Percentiles rank a stretch among this genome's conserved stretches.
phyloP scores from a whole-genome alignment of 331 rosid species.

The Acacia concinna region DNA sequence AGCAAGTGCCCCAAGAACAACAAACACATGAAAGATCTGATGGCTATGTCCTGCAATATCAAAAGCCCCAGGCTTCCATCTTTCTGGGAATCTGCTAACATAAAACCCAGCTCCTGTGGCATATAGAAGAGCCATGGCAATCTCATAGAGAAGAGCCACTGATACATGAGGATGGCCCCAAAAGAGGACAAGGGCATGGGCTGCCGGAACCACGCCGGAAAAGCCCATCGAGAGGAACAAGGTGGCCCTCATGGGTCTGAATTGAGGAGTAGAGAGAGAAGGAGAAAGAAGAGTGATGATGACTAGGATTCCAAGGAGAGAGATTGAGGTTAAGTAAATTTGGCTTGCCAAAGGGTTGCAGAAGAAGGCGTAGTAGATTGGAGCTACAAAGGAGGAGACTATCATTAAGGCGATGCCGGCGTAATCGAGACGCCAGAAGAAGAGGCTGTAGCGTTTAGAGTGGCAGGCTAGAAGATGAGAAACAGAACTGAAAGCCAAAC shows the following conservation, averaged over 20 bases:
- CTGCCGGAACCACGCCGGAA: slow-evolving; percentile 76
- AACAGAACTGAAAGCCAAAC: slow-evolving; percentile 73
- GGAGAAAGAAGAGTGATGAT: slow-evolving; percentile 66
- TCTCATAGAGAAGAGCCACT: slow-evolving; percentile 60
- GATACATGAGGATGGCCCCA: slow-evolving; percentile 58
- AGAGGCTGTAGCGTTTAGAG: slow-evolving; percentile 62
- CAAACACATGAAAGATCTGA: slow-evolving; percentile 80
- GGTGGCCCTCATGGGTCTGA: slow-evolving; percentile 61
- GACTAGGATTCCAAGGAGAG: slow-evolving; percentile 57
- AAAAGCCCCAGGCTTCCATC: slow-evolving; percentile 78
- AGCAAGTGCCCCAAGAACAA: slow-evolving; percentile 82
- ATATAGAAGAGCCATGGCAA: slow-evolving; percentile 70
- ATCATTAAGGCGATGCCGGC: slow-evolving; percentile 84
- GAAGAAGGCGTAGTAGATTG: slow-evolving; percentile 69
- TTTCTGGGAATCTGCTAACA: slow-evolving; percentile 65
- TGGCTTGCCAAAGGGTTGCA: slow-evolving; percentile 53
- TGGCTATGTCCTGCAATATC: slow-evolving; percentile 87
- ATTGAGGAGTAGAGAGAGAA: slow-evolving; percentile 53
- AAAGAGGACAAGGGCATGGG: slow-evolving; percentile 56
- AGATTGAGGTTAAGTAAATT: slow-evolving; percentile 62
- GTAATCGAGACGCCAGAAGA: slow-evolving; percentile 85
- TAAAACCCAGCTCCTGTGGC: slow-evolving; percentile 72
- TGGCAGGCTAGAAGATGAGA: slow-evolving; percentile 86
- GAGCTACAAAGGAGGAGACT: slow-evolving; percentile 76
- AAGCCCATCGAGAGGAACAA: slow-evolving; percentile 82